Conservation (phyloP, 306 rosid genomes). For the Abrus precatorius region DNA sequence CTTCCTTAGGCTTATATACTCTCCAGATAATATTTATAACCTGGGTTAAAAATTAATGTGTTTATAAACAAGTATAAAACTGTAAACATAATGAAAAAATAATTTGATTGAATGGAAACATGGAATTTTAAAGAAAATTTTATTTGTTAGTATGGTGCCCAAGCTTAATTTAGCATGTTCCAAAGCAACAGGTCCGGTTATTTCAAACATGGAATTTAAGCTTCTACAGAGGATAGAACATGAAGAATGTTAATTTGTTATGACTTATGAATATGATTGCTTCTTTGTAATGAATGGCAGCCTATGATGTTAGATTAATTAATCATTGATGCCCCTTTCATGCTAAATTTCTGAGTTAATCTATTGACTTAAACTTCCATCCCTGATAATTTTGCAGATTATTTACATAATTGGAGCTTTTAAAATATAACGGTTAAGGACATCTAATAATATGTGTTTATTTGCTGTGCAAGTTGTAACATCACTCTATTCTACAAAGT, state of each 20-base stretch:
- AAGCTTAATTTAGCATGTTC: slow-evolving; percentile 6
- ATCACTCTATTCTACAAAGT: slow-evolving; percentile 15
- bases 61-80: slow-evolving; percentile 1
- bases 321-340: slow-evolving; percentile 1
- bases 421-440: slow-evolving; percentile 30
- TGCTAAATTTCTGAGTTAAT: slow-evolving; percentile 23
- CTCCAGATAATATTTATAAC: slow-evolving; percentile 24
- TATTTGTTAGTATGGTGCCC: neutral
- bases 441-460: slow-evolving; percentile 12
- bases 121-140: slow-evolving; percentile 12
- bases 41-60: slow-evolving; percentile 10
- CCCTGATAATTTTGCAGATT: neutral
- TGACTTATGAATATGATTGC: neutral
- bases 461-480: neutral
- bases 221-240: slow-evolving; percentile 16
- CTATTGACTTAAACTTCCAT: neutral
- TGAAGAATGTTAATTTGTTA: neutral
- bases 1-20: neutral
- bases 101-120: slow-evolving; percentile 19
- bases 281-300: neutral
- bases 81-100: neutral
- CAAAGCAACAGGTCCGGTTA: slow-evolving; percentile 26
- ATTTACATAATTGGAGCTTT: slow-evolving; percentile 1
- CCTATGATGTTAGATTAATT: neutral
- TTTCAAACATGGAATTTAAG: slow-evolving; percentile 25